These are phyloP conservation scores for Russula lepida DNA, from an alignment of 768 basidiomycete genomes.

Conservation along the genomic window DNA sequence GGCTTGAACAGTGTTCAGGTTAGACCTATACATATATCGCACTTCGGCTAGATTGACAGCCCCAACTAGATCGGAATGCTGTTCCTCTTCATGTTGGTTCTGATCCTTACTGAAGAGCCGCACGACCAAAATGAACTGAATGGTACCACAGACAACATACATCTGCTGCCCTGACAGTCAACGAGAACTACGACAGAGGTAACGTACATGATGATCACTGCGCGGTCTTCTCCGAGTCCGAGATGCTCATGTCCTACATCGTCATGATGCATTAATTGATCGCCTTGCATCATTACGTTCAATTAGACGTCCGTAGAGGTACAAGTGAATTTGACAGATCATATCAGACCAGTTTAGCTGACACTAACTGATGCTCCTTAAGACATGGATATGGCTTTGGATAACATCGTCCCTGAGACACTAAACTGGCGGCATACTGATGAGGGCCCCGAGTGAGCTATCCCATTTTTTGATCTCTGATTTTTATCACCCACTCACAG, in stretches of 20 bases:
- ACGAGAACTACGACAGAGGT: slow-evolving; percentile 87
- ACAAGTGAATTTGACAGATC: slow-evolving; percentile 3
- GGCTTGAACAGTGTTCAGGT: slow-evolving; percentile 65
- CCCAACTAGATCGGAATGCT: slow-evolving; percentile 66
- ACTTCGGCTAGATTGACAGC: not conserved
- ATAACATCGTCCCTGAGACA: slow-evolving; percentile 77
- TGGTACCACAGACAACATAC: slow-evolving; percentile 53
- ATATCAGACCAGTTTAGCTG: slow-evolving; percentile 27
- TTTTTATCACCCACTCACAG: not conserved
- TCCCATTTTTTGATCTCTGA: not conserved
- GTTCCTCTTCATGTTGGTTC: slow-evolving; percentile 74
- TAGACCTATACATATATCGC: slow-evolving; percentile 5
- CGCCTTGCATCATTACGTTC: not conserved
- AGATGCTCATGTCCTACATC: not conserved
- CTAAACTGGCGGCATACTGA: slow-evolving; percentile 81
- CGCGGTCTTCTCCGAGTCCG: not conserved
- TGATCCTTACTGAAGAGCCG: not conserved
- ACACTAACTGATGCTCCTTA: not conserved
- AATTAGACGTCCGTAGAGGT: slow-evolving; percentile 39
- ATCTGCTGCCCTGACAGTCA: slow-evolving; percentile 70
- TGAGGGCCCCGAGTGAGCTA: slow-evolving; percentile 80
- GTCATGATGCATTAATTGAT: not conserved
- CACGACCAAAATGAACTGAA: not conserved
- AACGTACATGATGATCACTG: not conserved
- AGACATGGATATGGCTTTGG: slow-evolving; percentile 96